Evolutionary conservation across 441 rosid species (phyloP).

Genomic region (Adansonia rubrostipa): DNA sequence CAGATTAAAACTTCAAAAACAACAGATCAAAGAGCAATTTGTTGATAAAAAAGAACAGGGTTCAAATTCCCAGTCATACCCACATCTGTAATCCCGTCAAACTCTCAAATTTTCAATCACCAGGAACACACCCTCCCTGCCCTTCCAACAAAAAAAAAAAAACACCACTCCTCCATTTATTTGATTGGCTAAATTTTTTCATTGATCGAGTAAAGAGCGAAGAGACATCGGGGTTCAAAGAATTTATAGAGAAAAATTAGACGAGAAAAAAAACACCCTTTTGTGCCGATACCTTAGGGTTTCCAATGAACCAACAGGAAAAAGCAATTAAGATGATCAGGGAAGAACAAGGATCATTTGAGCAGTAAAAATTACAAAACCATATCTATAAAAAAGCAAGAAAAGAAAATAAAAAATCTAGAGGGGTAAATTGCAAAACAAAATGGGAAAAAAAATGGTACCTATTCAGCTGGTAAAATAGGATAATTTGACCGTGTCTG

Average conservation of each 20-base stretch:
- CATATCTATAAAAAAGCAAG: background rate
- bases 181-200: background rate
- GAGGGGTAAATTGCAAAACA: constrained; percentile 6
- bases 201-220: background rate
- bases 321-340: background rate
- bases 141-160: background rate
- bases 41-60: background rate
- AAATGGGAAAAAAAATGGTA: background rate
- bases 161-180: too few relatives aligned
- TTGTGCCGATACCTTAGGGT: constrained; percentile 9
- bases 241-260: background rate
- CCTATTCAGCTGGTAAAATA: constrained; percentile 2
- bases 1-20: background rate
- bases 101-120: background rate
- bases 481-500: constrained; percentile 15
- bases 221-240: background rate
- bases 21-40: background rate
- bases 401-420: background rate
- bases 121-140: background rate
- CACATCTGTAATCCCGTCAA: background rate
- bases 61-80: background rate
- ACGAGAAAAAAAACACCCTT: background rate
- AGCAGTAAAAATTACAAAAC: background rate
- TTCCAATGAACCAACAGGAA: background rate
- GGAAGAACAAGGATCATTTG: background rate